A percentile compares a stretch with the other conserved stretches of the same genome.
phyloP scores from a whole-genome alignment of 73 alveolate genomes.

The Tetrahymena borealis region DNA sequence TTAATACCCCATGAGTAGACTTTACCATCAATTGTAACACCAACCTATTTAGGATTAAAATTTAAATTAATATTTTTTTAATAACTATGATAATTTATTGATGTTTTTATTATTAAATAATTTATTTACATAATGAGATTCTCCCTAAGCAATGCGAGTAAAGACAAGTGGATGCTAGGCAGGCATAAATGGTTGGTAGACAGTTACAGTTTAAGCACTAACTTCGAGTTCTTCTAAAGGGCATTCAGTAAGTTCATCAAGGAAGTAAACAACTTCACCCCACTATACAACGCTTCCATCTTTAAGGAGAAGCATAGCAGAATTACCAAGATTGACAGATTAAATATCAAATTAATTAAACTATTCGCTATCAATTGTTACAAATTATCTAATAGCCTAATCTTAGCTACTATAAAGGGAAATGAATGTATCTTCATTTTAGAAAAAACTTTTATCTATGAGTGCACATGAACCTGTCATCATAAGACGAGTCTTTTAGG shows the following conservation, averaged over 20 bases:
- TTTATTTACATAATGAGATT: neutral
- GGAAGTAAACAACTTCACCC: neutral
- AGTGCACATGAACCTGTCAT: neutral
- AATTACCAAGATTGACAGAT: neutral
- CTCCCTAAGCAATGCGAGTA: neutral
- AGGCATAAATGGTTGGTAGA: neutral
- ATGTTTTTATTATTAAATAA: too few species aligned
- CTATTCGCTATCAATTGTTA: neutral
- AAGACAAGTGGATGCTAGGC: neutral
- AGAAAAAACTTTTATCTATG: neutral
- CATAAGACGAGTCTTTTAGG: neutral
- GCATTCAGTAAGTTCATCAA: neutral
- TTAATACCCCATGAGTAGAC: constrained; percentile 27
- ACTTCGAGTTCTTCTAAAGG: neutral
- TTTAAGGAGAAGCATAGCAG: neutral
- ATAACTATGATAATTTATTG: neutral
- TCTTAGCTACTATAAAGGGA: neutral
- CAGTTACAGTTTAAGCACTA: neutral
- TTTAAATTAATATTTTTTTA: neutral
- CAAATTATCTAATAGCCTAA: neutral
- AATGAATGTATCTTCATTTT: neutral
- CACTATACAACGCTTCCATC: neutral
- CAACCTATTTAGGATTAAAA: neutral
- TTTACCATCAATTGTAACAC: constrained; percentile 27
- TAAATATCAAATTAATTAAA: neutral